phyloP scores from a whole-genome alignment of 805 yeast species.

The Maudiozyma pseudohumilis region DNA sequence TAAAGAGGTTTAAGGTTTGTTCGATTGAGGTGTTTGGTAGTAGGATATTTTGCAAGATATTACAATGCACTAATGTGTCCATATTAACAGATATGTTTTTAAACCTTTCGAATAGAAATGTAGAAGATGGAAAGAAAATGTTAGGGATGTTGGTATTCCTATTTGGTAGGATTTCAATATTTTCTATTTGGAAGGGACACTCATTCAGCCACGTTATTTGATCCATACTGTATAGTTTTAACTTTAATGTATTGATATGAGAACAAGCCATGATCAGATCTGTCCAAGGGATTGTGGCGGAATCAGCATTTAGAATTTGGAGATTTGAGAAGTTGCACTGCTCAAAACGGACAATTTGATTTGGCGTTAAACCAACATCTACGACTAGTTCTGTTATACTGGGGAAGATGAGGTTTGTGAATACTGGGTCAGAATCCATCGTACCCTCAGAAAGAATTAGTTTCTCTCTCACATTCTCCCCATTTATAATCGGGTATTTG shows the following conservation, averaged over 20 bases:
- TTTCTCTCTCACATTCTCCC: constrained; percentile 8
- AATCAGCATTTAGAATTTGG: constrained; percentile 8
- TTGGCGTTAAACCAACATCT: constrained; percentile 3
- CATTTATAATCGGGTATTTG: constrained; percentile 16
- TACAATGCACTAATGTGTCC: constrained; percentile 13
- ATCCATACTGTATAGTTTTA: constrained; percentile 10
- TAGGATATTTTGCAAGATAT: constrained; percentile 12
- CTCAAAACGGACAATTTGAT: constrained; percentile 9
- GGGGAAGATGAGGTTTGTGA: constrained; percentile 13
- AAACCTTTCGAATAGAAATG: not conserved
- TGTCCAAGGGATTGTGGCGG: constrained; percentile 17
- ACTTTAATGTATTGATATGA: constrained; percentile 4
- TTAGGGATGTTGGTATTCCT: not conserved
- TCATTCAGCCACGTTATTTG: constrained; percentile 17
- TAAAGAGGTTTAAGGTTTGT: constrained; percentile 6
- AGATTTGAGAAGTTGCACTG: constrained; percentile 15
- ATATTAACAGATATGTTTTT: constrained; percentile 7
- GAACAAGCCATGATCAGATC: constrained; percentile 7
- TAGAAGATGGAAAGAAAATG: not conserved
- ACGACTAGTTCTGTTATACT: constrained; percentile 9
- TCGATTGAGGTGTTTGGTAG: constrained; percentile 6
- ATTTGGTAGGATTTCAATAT: constrained; percentile 2
- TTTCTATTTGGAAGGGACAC: constrained; percentile 10
- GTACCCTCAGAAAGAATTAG: constrained; percentile 12
- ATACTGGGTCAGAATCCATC: constrained; percentile 12